A percentile compares a stretch with the other conserved stretches of the same genome.
Evolutionary conservation across 179 eudicot genomes (phyloP).

Genomic region (Beta lomatogona): DNA sequence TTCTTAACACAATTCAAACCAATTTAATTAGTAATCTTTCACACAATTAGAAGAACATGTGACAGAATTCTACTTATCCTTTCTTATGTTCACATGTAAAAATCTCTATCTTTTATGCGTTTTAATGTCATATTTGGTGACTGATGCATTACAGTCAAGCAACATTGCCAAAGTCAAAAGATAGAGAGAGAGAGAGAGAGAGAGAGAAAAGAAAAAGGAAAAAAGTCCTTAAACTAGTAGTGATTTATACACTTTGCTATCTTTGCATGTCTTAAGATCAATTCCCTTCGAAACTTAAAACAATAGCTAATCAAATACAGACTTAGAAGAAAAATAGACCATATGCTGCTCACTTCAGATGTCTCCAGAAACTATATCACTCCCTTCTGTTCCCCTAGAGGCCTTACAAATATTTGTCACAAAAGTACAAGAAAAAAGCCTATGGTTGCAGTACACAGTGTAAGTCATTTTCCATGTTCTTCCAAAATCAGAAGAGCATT

Average conservation of each 20-base stretch:
- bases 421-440: background rate
- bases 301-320: background rate
- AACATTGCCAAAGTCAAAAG: background rate
- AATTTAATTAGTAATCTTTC: background rate
- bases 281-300: background rate
- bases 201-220: background rate
- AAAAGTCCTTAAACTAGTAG: background rate
- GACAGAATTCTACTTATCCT: background rate
- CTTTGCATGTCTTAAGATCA: background rate
- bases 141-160: background rate
- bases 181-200: no score
- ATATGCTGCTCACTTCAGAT: background rate
- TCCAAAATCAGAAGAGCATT: background rate
- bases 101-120: background rate
- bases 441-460: background rate
- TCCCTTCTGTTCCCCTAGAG: background rate
- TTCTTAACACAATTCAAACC: background rate
- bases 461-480: background rate
- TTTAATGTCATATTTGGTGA: background rate
- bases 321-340: background rate
- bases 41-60: background rate
- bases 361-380: background rate
- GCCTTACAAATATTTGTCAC: slow-evolving; percentile 1
- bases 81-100: background rate
- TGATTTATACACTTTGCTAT: background rate